These are phyloP conservation scores for Cercophora samala DNA, from an alignment of 495 filamentous ascomycete genomes.

Conservation along the genomic window DNA sequence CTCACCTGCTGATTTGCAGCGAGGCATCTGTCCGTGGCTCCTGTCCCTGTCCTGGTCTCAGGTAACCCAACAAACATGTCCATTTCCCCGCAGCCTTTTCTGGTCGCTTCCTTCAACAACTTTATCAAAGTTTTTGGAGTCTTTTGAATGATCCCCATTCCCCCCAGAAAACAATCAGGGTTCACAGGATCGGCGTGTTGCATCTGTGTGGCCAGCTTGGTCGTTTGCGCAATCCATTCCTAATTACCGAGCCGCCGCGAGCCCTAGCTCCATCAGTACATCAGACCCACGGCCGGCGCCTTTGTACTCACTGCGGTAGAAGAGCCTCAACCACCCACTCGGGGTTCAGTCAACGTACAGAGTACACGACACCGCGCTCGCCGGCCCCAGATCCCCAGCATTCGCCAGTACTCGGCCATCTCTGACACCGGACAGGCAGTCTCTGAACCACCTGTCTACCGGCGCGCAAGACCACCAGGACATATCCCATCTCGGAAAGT, in stretches of 20 bases:
- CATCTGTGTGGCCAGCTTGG: neutral
- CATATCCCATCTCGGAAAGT: neutral
- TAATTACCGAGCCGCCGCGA: neutral
- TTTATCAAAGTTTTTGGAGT: neutral
- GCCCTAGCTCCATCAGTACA: neutral
- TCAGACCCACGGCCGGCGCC: neutral
- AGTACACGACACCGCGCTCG: neutral
- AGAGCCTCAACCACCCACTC: neutral
- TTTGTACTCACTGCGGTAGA: neutral
- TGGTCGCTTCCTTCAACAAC: neutral
- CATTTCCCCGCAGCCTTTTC: neutral
- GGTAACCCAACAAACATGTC: neutral
- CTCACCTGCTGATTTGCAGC: neutral
- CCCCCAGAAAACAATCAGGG: neutral
- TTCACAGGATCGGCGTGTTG: conserved; percentile 9
- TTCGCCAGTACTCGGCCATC: neutral
- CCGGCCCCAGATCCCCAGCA: neutral
- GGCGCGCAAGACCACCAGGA: neutral
- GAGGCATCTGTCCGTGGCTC: neutral
- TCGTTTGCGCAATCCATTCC: neutral
- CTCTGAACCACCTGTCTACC: neutral
- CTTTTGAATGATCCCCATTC: neutral
- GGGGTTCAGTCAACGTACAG: neutral
- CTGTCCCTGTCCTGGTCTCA: neutral
- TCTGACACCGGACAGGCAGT: neutral